A percentile compares a stretch with the other conserved stretches of the same genome.
Evolutionary conservation across 352 stramenopile genomes (phyloP).

Genomic region (Phytophthora syringae): DNA sequence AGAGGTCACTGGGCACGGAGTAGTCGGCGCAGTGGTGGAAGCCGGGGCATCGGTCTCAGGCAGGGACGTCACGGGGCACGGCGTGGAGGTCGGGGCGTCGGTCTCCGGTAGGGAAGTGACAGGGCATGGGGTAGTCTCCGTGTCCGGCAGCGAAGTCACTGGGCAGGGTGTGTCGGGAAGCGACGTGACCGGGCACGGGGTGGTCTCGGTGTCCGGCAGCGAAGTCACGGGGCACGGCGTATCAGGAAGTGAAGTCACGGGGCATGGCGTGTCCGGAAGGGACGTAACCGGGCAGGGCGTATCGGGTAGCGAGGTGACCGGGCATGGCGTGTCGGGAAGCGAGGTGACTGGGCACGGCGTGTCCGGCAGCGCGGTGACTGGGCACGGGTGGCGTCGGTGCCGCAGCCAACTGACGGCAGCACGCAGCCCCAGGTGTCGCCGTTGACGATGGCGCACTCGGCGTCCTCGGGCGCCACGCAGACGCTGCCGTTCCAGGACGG

Average conservation of each 20-base stretch:
- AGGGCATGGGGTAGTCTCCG: constrained; percentile 17
- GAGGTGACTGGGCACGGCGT: constrained; percentile 22
- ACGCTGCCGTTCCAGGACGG: constrained; percentile 48
- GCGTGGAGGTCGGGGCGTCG: constrained; percentile 1
- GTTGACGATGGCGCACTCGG: constrained; percentile 50
- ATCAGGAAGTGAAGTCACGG: constrained; percentile 9
- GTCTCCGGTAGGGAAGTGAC: constrained; percentile 15
- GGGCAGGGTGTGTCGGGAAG: constrained; percentile 17
- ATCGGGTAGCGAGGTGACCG: constrained; percentile 18
- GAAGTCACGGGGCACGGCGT: constrained; percentile 16
- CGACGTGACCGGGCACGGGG: constrained; percentile 30
- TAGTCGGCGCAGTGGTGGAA: constrained; percentile 2
- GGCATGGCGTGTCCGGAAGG: constrained; percentile 15
- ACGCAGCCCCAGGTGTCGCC: constrained; percentile 45
- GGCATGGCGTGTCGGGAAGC: constrained; percentile 18
- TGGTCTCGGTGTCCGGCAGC: constrained; percentile 1
- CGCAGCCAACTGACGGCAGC: constrained; percentile 32
- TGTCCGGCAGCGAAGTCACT: constrained; percentile 15
- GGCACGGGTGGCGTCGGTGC: constrained; percentile 27
- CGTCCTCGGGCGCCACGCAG: constrained; percentile 47
- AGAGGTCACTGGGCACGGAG: constrained; percentile 23
- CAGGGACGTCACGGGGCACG: constrained; percentile 15
- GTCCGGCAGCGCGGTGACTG: constrained; percentile 15
- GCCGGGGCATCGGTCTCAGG: constrained; percentile 5
- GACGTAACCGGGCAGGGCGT: constrained; percentile 17